Evolutionary conservation across 306 rosid species (phyloP).

Genomic region (Albizia julibrissin): DNA sequence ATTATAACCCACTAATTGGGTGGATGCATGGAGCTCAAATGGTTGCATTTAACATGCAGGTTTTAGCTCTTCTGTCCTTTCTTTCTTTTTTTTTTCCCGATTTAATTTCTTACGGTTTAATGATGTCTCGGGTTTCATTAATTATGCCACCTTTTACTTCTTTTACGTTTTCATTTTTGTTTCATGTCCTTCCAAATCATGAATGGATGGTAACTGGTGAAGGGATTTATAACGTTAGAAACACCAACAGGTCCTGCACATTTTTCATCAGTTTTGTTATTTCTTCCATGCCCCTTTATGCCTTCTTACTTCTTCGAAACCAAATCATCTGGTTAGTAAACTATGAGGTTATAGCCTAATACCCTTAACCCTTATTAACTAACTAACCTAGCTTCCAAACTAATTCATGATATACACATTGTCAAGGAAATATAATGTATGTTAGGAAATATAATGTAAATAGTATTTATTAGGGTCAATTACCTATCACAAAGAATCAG

Average conservation of each 20-base stretch:
- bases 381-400: not conserved
- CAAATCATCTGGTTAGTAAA: no score
- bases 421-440: no score
- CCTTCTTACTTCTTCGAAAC: no score
- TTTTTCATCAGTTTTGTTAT: no score
- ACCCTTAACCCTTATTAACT: not conserved
- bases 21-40: constrained; percentile 99
- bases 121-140: not conserved
- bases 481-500: no score
- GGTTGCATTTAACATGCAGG: constrained; percentile 99
- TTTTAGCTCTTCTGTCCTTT: constrained; percentile 27
- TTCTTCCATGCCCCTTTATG: no score
- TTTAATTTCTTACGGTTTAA: not conserved
- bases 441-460: no score
- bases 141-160: not conserved
- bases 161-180: not conserved
- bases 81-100: not conserved
- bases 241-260: not conserved
- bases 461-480: no score
- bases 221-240: constrained; percentile 8
- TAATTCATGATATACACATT: not conserved
- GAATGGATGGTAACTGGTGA: not conserved
- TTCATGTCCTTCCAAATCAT: constrained; percentile 4
- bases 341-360: not conserved
- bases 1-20: constrained; percentile 93